phyloP scores from a whole-genome alignment of 768 basidiomycete genomes.

The Multifurca ochricompacta region DNA sequence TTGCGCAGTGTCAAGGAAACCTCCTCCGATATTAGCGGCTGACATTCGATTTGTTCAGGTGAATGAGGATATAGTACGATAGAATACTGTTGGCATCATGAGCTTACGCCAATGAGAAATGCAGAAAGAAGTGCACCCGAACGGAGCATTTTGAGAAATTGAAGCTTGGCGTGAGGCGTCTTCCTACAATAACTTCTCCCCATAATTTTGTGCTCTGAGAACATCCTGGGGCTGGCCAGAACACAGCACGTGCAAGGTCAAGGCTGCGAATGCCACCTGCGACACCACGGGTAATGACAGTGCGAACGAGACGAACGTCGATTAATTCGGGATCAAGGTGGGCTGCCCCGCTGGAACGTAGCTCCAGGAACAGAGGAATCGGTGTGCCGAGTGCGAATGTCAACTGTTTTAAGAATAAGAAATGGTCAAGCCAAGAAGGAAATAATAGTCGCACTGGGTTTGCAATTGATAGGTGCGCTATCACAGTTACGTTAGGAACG shows the following conservation, averaged over 20 bases:
- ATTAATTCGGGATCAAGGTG: background rate
- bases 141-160: slow-evolving; percentile 9
- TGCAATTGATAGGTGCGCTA: slow-evolving; percentile 9
- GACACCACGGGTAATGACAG: background rate
- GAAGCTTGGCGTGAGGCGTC: slow-evolving; percentile 8
- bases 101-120: background rate
- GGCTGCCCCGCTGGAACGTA: background rate
- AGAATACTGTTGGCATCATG: slow-evolving; percentile 6
- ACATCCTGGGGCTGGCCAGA: slow-evolving; percentile 4
- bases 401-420: background rate
- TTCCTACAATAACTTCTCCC: slow-evolving; percentile 3
- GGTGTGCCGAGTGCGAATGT: slow-evolving; percentile 14
- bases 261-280: background rate
- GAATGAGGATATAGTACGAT: slow-evolving; percentile 4
- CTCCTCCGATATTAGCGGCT: slow-evolving; percentile 22
- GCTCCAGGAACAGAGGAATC: slow-evolving; percentile 12
- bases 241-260: slow-evolving; percentile 7
- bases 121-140: background rate
- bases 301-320: slow-evolving; percentile 14
- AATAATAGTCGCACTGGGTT: slow-evolving; percentile 3
- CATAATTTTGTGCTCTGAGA: background rate
- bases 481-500: background rate
- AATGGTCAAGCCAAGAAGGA: background rate
- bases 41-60: background rate
- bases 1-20: slow-evolving; percentile 20